phyloP scores from a whole-genome alignment of 192 early-diverging fungal species.

The Podochytrium sp. region DNA sequence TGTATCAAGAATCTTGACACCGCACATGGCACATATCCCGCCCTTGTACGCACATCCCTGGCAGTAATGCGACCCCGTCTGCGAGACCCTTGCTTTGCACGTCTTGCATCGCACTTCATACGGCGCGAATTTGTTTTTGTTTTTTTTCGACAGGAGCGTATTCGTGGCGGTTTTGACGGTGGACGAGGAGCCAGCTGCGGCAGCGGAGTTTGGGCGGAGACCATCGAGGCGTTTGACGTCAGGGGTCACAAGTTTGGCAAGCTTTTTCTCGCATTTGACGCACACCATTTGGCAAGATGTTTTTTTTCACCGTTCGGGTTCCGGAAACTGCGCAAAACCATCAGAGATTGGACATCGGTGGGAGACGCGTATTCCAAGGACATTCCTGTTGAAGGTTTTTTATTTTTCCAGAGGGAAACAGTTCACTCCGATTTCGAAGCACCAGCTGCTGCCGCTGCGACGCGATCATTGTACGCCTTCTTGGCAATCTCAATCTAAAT shows the following conservation, averaged over 20 bases:
- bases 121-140: constrained; percentile 42
- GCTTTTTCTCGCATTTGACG: constrained; percentile 54
- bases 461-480: constrained; percentile 11
- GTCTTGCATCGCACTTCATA: constrained; percentile 39
- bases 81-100: constrained; percentile 41
- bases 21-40: constrained; percentile 52
- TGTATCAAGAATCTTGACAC: constrained; percentile 46
- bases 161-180: constrained; percentile 15
- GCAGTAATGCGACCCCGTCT: constrained; percentile 39
- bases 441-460: constrained; percentile 11
- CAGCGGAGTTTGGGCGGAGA: neutral
- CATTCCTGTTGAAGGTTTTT: too few species aligned
- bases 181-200: neutral
- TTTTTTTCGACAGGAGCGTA: constrained; percentile 45
- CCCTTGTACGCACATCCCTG: constrained; percentile 47
- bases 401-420: too few species aligned
- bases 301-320: too few species aligned
- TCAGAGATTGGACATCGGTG: too few species aligned
- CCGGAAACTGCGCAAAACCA: too few species aligned
- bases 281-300: constrained; percentile 53
- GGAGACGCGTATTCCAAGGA: too few species aligned
- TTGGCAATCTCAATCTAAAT: constrained; percentile 15
- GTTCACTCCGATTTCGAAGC: neutral
- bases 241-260: constrained; percentile 39
- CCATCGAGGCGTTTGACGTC: constrained; percentile 23